phyloP scores from a whole-genome alignment of 2,329 filamentous ascomycete genomes.

The Ophiostoma piceae region DNA sequence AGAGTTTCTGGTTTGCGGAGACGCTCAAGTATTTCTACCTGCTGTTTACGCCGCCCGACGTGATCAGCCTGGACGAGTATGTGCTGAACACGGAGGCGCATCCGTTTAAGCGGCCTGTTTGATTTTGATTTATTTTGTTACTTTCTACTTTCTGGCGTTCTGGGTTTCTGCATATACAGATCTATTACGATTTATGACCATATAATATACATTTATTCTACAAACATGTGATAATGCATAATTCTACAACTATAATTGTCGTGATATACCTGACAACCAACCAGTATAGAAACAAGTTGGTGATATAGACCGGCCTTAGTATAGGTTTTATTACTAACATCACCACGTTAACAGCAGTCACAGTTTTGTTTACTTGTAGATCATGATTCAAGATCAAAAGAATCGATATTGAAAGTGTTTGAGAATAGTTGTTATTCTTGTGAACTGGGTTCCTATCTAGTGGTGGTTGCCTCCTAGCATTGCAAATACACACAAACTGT shows the following conservation, averaged over 20 bases:
- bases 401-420: too few relatives aligned
- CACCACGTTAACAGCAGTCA: background rate
- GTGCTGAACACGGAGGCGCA: conserved; percentile 62
- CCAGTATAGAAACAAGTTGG: background rate
- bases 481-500: too few relatives aligned
- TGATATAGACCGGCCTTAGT: background rate
- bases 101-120: conserved; percentile 46
- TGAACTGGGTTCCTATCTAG: conserved; percentile 13
- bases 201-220: background rate
- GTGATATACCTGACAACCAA: background rate
- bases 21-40: conserved; percentile 91
- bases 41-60: conserved; percentile 62
- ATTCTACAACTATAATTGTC: background rate
- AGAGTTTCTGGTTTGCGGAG: conserved; percentile 87
- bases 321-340: background rate
- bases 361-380: background rate
- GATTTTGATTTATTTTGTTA: conserved; percentile 3
- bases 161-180: background rate
- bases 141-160: background rate
- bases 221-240: background rate
- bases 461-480: background rate
- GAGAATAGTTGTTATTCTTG: background rate
- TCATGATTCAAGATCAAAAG: too few relatives aligned
- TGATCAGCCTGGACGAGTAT: conserved; percentile 64
- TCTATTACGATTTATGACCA: background rate